These are phyloP conservation scores for Ceratorhiza oryzae-sativae DNA, from an alignment of 1,284 basidiomycete species.

Conservation along the genomic window DNA sequence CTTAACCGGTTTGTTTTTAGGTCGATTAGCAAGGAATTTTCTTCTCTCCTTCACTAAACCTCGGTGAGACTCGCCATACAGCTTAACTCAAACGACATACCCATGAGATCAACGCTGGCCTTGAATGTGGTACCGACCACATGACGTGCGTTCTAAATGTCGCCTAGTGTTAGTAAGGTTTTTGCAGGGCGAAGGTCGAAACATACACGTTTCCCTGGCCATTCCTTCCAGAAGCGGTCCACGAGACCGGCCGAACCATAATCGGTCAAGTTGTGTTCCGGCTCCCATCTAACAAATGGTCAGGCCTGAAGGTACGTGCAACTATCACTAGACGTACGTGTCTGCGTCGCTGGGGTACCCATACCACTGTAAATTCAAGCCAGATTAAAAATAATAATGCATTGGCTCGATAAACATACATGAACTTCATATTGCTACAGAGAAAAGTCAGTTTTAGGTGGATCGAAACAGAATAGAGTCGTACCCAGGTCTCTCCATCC, in stretches of 20 bases:
- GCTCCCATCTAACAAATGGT: constrained; percentile 22
- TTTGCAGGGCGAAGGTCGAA: background rate
- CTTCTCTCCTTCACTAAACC: constrained; percentile 8
- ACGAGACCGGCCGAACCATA: constrained; percentile 24
- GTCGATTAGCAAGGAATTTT: constrained; percentile 15
- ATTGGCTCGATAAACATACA: background rate
- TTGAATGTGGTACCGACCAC: background rate
- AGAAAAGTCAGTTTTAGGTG: background rate
- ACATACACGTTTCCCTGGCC: constrained; percentile 20
- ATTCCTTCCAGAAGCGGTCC: constrained; percentile 28
- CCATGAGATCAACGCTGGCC: background rate
- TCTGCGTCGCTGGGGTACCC: constrained; percentile 1
- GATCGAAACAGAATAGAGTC: background rate
- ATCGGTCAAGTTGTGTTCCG: constrained; percentile 20
- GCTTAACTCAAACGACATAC: background rate
- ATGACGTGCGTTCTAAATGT: background rate
- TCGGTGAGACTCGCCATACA: background rate
- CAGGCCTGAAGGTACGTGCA: background rate
- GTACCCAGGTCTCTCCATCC: constrained; percentile 15
- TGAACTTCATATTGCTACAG: constrained; percentile 30
- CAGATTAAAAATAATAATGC: background rate
- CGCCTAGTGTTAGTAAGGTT: background rate
- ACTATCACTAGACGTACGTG: constrained; percentile 1
- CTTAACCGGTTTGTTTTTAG: constrained; percentile 13
- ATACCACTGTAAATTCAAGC: constrained; percentile 7